These are phyloP conservation scores for Calophaca sinica DNA, from an alignment of 306 rosid genomes.

Conservation along the genomic window DNA sequence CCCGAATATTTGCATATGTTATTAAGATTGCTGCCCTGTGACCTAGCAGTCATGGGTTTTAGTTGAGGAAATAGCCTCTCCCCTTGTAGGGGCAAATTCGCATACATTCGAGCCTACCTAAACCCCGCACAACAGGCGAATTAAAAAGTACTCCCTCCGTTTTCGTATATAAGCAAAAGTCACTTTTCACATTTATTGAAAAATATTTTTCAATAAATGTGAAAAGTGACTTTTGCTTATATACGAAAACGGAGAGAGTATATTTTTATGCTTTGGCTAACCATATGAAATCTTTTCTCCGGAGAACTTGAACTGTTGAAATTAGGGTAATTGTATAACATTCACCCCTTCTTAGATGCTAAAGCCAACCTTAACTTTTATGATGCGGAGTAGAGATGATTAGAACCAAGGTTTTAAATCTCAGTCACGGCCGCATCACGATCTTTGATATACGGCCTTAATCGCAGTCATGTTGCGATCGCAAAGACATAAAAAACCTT, in stretches of 20 bases:
- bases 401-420: no score
- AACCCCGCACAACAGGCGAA: background rate
- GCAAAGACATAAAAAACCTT: no score
- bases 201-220: no score
- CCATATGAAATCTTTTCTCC: background rate
- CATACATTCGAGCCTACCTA: background rate
- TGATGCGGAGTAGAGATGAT: background rate
- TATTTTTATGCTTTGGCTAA: slow-evolving; percentile 10
- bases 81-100: background rate
- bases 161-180: no score
- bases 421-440: no score
- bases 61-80: background rate
- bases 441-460: no score
- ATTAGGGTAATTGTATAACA: background rate
- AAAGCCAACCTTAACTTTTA: slow-evolving; percentile 3
- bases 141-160: no score
- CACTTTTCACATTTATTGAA: no score
- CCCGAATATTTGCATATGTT: background rate
- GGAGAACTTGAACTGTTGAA: no score
- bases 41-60: background rate
- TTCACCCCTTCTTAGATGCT: background rate
- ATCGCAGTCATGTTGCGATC: no score
- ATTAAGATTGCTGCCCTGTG: slow-evolving; percentile 12
- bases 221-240: no score
- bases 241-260: no score